phyloP scores from a whole-genome alignment of 345 rosid genomes.

The Orychophragmus violaceus region DNA sequence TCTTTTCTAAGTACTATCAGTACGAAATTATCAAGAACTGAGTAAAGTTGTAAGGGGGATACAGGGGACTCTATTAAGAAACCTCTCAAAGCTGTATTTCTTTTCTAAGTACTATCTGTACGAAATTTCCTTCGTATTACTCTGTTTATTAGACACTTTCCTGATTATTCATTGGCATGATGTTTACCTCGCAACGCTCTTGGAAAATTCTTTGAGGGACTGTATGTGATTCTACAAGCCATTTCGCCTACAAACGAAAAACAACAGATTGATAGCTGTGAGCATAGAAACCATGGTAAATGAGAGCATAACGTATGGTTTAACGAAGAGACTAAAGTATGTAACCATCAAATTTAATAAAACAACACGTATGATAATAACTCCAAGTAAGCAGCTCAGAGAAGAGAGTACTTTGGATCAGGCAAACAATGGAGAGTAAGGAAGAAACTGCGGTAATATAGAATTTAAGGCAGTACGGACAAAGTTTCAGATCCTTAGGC shows the following conservation, averaged over 20 bases:
- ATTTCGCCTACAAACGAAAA: slow-evolving; percentile 61
- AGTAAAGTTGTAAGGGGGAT: too few species aligned
- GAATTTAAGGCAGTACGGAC: not conserved
- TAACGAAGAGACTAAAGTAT: not conserved
- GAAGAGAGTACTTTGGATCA: not conserved
- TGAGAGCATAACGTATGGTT: not conserved
- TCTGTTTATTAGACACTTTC: not conserved
- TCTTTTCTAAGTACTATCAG: not conserved
- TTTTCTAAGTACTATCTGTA: not conserved
- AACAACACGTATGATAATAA: not conserved
- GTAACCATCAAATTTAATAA: not conserved
- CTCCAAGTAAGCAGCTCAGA: slow-evolving; percentile 7
- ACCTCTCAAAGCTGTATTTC: not conserved
- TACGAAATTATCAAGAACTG: too few species aligned
- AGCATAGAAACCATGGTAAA: slow-evolving; percentile 4
- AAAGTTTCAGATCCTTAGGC: not conserved
- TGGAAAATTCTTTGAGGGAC: slow-evolving; percentile 90
- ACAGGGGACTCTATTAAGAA: not conserved
- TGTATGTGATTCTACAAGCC: slow-evolving; percentile 81
- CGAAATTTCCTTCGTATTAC: not conserved
- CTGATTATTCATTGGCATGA: slow-evolving; percentile 8
- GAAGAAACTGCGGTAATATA: slow-evolving; percentile 4
- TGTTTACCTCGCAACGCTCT: slow-evolving; percentile 80
- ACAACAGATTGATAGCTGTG: not conserved
- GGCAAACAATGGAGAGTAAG: not conserved